Evolutionary conservation across 2,329 filamentous ascomycete species (phyloP), one percentile per base, ranked within the genome.

Genomic region (Cryphonectria naterciae): DNA sequence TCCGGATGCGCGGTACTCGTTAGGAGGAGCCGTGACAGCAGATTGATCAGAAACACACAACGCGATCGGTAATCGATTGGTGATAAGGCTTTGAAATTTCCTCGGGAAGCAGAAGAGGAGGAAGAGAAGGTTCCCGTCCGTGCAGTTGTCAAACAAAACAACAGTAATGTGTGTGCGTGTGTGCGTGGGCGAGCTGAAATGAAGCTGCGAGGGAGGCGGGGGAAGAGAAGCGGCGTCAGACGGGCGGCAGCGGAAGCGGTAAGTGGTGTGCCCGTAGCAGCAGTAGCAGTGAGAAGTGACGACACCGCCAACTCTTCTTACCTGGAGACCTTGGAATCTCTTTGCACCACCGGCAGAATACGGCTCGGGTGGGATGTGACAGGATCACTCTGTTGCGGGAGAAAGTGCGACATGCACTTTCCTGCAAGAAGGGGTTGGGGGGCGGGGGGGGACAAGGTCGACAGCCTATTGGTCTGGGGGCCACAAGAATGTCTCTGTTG

Each of bases 21-120:
- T 60, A 70, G 68, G 68, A 70, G 69, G 69, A 66, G 71, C 71
- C 71, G 69, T 54, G 60, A 56, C 66, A 61, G 67, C 63, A 39
- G 61, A 10, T 39, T 35, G 5, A 41, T 25, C 61, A 37, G 35
- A 63, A 28, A 25, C 5, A 25, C 61, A 39, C n/a, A 28, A 37
- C 35, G 37, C 25, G 62, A 22, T 35, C 17, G 41, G 52, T 49
- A 28, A 37, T 37, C 15, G 63, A 22, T 22, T 28, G 25, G 37
- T 63, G 22, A 46, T 17, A 63, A 15, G 5, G 22, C 37, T 28
- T n/a, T n/a, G 61, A 11, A 28, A 63, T 25, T 17, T 5, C n/a
- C 58, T 37, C 60, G 11, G 19, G 37, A 17, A 28, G 7, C 19
- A n/a, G 8, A 37, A 4, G 43, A 22, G 8, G 17, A 7, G 15